phyloP scores from a whole-genome alignment of 2,329 filamentous ascomycete species.

The Sordariomycetes sp. region DNA sequence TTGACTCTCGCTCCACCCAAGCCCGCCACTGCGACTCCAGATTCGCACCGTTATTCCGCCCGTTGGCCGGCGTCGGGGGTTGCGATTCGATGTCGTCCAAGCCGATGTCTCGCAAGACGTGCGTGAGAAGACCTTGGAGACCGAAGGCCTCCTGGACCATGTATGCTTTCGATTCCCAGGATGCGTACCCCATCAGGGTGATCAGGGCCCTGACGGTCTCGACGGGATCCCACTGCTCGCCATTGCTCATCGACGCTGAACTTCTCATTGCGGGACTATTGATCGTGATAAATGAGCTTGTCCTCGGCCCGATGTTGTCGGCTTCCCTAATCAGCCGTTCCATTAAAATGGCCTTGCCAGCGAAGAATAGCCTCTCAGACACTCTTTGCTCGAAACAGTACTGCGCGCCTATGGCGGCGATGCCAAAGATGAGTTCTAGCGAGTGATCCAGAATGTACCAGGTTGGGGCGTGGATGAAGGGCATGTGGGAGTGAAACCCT shows the following conservation, averaged over 20 bases:
- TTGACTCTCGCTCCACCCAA: conserved; percentile 22
- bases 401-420: conserved; percentile 24
- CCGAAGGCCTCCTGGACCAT: conserved; percentile 24
- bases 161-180: conserved; percentile 22
- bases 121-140: conserved; percentile 20
- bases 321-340: conserved; percentile 16
- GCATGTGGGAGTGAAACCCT: conserved; percentile 27
- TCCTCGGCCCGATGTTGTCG: conserved; percentile 14
- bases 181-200: conserved; percentile 26
- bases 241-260: background rate
- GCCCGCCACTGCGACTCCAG: conserved; percentile 14
- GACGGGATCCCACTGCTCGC: conserved; percentile 16
- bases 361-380: conserved; percentile 22
- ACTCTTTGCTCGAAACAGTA: conserved; percentile 26
- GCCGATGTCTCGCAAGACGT: conserved; percentile 22
- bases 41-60: conserved; percentile 1
- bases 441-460: conserved; percentile 20
- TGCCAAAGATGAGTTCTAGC: conserved; percentile 20
- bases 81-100: conserved; percentile 18
- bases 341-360: conserved; percentile 19
- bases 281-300: conserved; percentile 13
- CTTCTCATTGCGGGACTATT: background rate
- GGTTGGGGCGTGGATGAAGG: conserved; percentile 25
- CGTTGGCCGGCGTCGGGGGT: background rate
- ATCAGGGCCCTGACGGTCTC: conserved; percentile 23